Base-by-base conservation (phyloP, 148 eudicot species). In the Beta vulgaris region DNA sequence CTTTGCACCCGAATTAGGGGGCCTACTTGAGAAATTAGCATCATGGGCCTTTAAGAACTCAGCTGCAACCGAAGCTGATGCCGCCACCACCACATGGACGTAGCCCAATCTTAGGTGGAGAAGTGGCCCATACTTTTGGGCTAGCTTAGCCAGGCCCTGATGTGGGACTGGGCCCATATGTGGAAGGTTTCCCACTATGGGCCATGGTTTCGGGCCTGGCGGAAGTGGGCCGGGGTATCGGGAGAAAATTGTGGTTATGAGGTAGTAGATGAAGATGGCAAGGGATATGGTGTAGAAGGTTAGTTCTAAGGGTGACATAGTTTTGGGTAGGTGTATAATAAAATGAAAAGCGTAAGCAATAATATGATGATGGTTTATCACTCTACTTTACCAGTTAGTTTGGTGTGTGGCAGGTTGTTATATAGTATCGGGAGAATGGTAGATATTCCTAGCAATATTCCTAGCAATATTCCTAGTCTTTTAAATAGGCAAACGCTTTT, bases 171-270 rank as follows among this genome's bases (percentile, higher is more conserved):
- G 77, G 26, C 98, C 98, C 40, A 94, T 81, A 74, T 94, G 88
- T 15, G 96, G 96, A 13, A 94, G 86, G 88, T 94, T 94, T 1
- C 98, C 98, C 42, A 91, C 71, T 3, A 94, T 76, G 28, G 98
- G 98, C 93, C 96, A 94, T 11, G 97, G 96, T 61, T 48, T 79
- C 1, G 98, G 98, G 11, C 98, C 98, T 0, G 98, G 97, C 0
- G 98, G 97, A 0, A 92, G 90, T 7, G 85, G 86, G 15, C n/a
- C 6, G 0, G 84, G 84, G 40, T 67, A 26, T 0, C 84, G 83
- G 36, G 6, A 1, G 46, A 69, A 71, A 67, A 21, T 21, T 64
- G 66, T 63, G 71, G 60, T 61, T 26, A 85, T 25, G 54, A 87
- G 44, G 62, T 61, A 74, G 78, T 80, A 80, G 26, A 82, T 19